Conservation (phyloP, 2,329 filamentous ascomycete species). For the Aspergillus novoparasiticus region DNA sequence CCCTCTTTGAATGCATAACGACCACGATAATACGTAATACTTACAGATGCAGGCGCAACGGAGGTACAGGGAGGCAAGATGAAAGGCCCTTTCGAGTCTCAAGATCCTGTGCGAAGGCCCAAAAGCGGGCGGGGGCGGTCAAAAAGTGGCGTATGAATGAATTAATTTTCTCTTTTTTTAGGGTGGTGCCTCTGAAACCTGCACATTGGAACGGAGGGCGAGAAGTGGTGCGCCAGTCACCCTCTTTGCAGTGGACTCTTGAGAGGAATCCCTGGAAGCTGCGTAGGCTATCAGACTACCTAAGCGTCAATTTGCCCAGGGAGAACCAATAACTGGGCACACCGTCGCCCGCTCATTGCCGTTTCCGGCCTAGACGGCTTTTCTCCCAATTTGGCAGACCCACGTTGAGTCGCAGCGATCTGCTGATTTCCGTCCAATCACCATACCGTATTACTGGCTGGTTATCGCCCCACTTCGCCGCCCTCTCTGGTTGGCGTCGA, state of each 20-base stretch:
- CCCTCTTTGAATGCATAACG: background rate
- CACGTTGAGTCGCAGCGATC: conserved; percentile 22
- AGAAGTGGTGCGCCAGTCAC: conserved; percentile 10
- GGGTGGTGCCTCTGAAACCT: conserved; percentile 16
- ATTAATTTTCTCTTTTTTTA: conserved; percentile 9
- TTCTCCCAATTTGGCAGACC: conserved; percentile 11
- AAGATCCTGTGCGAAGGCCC: conserved; percentile 23
- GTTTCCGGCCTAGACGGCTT: conserved; percentile 19
- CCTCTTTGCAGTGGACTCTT: conserved; percentile 8
- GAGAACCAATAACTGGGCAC: conserved; percentile 15
- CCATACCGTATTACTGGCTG: background rate
- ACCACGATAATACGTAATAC: conserved; percentile 2
- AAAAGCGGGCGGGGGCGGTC: conserved; percentile 19
- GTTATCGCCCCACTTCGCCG: conserved; percentile 26
- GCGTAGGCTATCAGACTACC: conserved; percentile 20
- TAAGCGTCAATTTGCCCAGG: conserved; percentile 17
- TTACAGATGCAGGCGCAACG: conserved; percentile 14
- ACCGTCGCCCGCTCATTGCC: conserved; percentile 8
- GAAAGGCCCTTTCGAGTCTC: conserved; percentile 6
- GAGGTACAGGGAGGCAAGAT: conserved; percentile 3
- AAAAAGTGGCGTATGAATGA: conserved; percentile 22
- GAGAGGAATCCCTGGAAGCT: conserved; percentile 16
- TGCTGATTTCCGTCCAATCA: conserved; percentile 21
- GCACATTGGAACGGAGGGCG: conserved; percentile 15
- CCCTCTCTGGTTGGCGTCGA: conserved; percentile 11